A percentile compares a stretch with the other conserved stretches of the same genome.
phyloP scores from a whole-genome alignment of 176 grass and related monocot species.

The Bolboschoenus planiculmis region DNA sequence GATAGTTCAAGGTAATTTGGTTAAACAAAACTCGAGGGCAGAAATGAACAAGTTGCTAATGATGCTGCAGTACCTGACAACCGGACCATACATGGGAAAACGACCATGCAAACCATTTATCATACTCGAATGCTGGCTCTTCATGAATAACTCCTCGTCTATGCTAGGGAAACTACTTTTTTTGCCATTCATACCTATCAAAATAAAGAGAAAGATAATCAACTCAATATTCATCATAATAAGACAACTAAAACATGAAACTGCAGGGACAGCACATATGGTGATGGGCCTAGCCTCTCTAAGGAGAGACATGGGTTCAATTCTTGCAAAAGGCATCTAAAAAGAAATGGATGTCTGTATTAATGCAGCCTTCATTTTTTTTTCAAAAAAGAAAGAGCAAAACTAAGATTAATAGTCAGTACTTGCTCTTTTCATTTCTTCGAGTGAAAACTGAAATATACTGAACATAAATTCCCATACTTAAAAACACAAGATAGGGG shows the following conservation, averaged over 20 bases:
- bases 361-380: background rate
- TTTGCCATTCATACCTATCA: conserved; percentile 46
- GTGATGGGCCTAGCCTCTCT: background rate
- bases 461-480: background rate
- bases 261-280: background rate
- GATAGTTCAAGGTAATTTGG: conserved; percentile 13
- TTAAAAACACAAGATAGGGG: too few species aligned
- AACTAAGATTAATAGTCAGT: background rate
- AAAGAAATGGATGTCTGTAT: background rate
- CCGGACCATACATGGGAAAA: conserved; percentile 68
- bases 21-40: background rate
- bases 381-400: background rate
- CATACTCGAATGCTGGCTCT: conserved; percentile 95
- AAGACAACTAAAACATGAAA: conserved; percentile 7
- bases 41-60: background rate
- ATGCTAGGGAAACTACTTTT: conserved; percentile 33
- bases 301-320: background rate
- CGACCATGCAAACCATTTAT: conserved; percentile 93
- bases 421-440: background rate
- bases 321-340: background rate
- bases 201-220: conserved; percentile 19
- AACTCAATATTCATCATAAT: conserved; percentile 13
- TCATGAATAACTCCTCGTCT: conserved; percentile 74
- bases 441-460: background rate
- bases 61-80: conserved; percentile 61